Percentiles rank a stretch among this genome's conserved stretches.
These are phyloP conservation scores for Rhizopogon vinicolor DNA, from an alignment of 768 basidiomycete species.

Conservation along the genomic window DNA sequence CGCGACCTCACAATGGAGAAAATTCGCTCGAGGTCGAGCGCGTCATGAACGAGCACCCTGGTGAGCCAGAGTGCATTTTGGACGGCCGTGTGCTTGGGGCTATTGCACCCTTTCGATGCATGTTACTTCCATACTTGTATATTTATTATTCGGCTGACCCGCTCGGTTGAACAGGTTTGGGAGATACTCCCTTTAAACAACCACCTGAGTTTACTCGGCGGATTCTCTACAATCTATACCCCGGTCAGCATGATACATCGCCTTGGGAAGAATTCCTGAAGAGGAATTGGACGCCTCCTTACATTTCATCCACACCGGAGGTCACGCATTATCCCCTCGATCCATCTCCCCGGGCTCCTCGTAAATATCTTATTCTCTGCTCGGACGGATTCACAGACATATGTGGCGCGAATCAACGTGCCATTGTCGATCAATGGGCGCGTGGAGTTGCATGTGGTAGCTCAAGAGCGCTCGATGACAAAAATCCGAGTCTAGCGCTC, in stretches of 20 bases:
- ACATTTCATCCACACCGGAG: slow-evolving; percentile 62
- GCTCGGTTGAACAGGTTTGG: slow-evolving; percentile 42
- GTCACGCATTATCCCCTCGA: slow-evolving; percentile 52
- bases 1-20: slow-evolving; percentile 66
- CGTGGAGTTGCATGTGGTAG: background rate
- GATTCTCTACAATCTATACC: slow-evolving; percentile 61
- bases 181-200: slow-evolving; percentile 71
- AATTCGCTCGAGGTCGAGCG: slow-evolving; percentile 64
- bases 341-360: slow-evolving; percentile 17
- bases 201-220: slow-evolving; percentile 64
- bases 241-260: slow-evolving; percentile 55
- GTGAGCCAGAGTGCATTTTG: slow-evolving; percentile 62
- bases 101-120: slow-evolving; percentile 74
- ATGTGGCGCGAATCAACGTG: slow-evolving; percentile 44
- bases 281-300: slow-evolving; percentile 61
- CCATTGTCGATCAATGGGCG: slow-evolving; percentile 48
- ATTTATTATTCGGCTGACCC: slow-evolving; percentile 3
- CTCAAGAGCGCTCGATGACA: slow-evolving; percentile 11
- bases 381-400: slow-evolving; percentile 67
- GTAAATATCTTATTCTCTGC: slow-evolving; percentile 56
- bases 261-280: slow-evolving; percentile 65
- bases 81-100: slow-evolving; percentile 71
- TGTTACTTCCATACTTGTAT: slow-evolving; percentile 25
- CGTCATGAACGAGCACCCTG: slow-evolving; percentile 59
- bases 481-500: slow-evolving; percentile 38